Percentiles rank a stretch among this genome's conserved stretches.
phyloP scores from a whole-genome alignment of 352 stramenopile species.

The Globisporangium viniferum region DNA sequence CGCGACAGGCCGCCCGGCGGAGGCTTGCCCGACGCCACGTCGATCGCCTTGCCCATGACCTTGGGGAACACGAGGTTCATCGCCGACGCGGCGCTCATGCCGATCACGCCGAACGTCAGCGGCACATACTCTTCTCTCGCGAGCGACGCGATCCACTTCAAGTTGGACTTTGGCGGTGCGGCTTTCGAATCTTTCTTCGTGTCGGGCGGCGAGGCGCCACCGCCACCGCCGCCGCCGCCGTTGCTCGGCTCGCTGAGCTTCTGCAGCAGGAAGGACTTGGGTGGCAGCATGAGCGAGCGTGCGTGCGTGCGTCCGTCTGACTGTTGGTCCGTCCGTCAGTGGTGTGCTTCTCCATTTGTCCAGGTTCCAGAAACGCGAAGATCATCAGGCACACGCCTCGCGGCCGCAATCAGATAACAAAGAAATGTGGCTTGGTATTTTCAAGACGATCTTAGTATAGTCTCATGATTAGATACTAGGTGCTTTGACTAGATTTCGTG shows the following conservation, averaged over 20 bases:
- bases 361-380: constrained; percentile 12
- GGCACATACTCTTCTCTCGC: constrained; percentile 64
- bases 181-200: constrained; percentile 2
- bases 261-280: constrained; percentile 69
- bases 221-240: constrained; percentile 16
- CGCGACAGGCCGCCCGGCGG: constrained; percentile 65
- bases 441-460: too few species aligned
- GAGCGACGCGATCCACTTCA: constrained; percentile 68
- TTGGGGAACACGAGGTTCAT: constrained; percentile 89
- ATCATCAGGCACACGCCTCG: neutral
- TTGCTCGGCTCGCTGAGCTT: constrained; percentile 44
- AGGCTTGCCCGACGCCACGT: constrained; percentile 76
- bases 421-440: neutral
- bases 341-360: neutral
- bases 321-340: constrained; percentile 5
- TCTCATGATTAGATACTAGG: too few species aligned
- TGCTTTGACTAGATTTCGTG: too few species aligned
- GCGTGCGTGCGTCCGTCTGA: neutral
- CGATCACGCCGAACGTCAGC: constrained; percentile 65
- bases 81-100: constrained; percentile 80
- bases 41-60: constrained; percentile 88
- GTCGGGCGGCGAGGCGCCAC: constrained; percentile 4
- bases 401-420: neutral
- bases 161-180: constrained; percentile 30
- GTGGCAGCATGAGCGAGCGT: constrained; percentile 41